Percentiles rank a stretch among this genome's conserved stretches.
phyloP scores from a whole-genome alignment of 192 early-diverging fungal species.

The Phlyctochytrium planicorne region DNA sequence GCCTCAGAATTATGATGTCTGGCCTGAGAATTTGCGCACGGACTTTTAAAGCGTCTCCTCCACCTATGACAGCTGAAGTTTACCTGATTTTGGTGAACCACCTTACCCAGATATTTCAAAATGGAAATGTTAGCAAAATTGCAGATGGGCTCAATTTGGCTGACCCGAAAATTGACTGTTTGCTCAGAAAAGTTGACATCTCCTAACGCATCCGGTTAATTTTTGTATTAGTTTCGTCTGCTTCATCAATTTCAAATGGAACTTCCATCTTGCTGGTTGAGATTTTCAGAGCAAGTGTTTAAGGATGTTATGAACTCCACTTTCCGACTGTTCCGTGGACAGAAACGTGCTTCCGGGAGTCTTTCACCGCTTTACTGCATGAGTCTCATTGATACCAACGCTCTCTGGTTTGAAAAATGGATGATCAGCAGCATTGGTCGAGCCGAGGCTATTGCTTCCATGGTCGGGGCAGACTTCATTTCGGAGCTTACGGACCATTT shows the following conservation, averaged over 20 bases:
- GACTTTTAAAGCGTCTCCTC: slow-evolving; percentile 48
- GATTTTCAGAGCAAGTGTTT: slow-evolving; percentile 46
- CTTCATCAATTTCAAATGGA: slow-evolving; percentile 52
- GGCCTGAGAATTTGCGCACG: slow-evolving; percentile 42
- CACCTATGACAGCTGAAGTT: slow-evolving; percentile 49
- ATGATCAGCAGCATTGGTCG: slow-evolving; percentile 44
- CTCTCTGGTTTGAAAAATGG: slow-evolving; percentile 56
- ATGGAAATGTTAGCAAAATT: slow-evolving; percentile 27
- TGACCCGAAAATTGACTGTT: slow-evolving; percentile 33
- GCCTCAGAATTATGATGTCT: slow-evolving; percentile 27
- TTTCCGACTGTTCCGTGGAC: slow-evolving; percentile 31
- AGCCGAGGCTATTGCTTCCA: slow-evolving; percentile 26
- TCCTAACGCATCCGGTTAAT: not conserved
- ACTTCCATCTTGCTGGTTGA: slow-evolving; percentile 49
- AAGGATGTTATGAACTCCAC: slow-evolving; percentile 41
- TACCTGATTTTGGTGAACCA: slow-evolving; percentile 44
- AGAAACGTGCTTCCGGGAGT: not conserved
- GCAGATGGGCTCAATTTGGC: slow-evolving; percentile 26
- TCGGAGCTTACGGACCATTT: slow-evolving; percentile 26
- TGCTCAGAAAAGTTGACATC: slow-evolving; percentile 36
- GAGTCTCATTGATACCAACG: slow-evolving; percentile 37
- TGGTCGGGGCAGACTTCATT: slow-evolving; percentile 32
- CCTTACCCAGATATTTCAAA: slow-evolving; percentile 32
- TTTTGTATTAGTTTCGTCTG: slow-evolving; percentile 42
- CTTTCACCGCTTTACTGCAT: slow-evolving; percentile 44